Percentiles rank a stretch among this genome's conserved stretches.
Conservation (phyloP, 352 stramenopile species). For the Pythium scleroteichum region DNA sequence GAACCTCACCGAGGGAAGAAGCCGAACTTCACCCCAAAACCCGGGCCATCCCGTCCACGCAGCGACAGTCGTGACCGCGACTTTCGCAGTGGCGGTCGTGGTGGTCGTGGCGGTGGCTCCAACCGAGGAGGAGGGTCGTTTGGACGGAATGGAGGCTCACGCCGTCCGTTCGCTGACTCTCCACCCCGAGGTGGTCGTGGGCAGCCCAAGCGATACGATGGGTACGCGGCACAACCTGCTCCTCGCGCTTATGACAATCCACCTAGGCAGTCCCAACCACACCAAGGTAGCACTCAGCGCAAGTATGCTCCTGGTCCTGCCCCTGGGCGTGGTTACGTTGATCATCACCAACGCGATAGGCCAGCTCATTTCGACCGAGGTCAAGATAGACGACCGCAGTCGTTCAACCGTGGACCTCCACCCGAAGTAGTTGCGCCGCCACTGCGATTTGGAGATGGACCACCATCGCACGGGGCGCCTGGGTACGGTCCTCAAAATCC, state of each 20-base stretch:
- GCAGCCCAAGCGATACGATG: slow-evolving; percentile 12
- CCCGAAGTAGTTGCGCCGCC: slow-evolving; percentile 6
- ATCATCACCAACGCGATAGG: slow-evolving; percentile 14
- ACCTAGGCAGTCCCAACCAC: slow-evolving; percentile 20
- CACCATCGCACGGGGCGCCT: not conserved
- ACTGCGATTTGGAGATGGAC: slow-evolving; percentile 14
- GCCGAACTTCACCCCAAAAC: slow-evolving; percentile 6
- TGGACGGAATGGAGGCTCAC: slow-evolving; percentile 14
- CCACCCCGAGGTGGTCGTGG: slow-evolving; percentile 18
- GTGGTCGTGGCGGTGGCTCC: slow-evolving; percentile 15
- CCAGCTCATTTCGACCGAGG: slow-evolving; percentile 18
- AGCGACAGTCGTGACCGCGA: slow-evolving; percentile 24
- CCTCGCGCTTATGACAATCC: slow-evolving; percentile 17
- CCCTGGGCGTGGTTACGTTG: slow-evolving; percentile 11
- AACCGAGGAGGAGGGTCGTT: slow-evolving; percentile 19
- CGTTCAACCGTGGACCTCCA: not conserved
- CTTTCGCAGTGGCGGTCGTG: slow-evolving; percentile 12
- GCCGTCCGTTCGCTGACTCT: slow-evolving; percentile 9
- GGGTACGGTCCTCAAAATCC: slow-evolving; percentile 15
- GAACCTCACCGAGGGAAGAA: slow-evolving; percentile 6
- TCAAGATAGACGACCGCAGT: slow-evolving; percentile 8
- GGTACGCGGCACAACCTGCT: slow-evolving; percentile 15
- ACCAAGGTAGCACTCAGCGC: slow-evolving; percentile 4
- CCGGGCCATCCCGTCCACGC: not conserved
- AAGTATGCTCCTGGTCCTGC: slow-evolving; percentile 3